Evolutionary conservation across 2,329 filamentous ascomycete species (phyloP).

Genomic region (Colletotrichum cuscutae): DNA sequence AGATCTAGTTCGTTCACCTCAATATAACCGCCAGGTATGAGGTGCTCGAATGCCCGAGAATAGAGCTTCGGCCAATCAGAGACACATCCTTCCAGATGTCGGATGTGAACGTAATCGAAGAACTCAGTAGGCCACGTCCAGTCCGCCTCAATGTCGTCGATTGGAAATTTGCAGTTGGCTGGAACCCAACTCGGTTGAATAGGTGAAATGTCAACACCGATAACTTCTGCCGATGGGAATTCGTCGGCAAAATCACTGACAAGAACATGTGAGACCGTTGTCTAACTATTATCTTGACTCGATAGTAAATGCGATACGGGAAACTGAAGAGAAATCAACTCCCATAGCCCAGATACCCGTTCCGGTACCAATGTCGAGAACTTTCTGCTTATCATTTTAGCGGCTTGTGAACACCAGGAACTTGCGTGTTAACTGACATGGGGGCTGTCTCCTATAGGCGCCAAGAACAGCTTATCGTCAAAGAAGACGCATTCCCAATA

Average conservation of each 20-base stretch:
- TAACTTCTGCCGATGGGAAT: slow-evolving; percentile 51
- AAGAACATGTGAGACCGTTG: not conserved
- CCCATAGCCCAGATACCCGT: not conserved
- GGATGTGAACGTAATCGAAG: slow-evolving; percentile 70
- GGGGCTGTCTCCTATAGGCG: not conserved
- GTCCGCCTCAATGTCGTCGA: slow-evolving; percentile 46
- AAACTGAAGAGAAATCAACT: no score
- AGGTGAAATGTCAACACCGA: slow-evolving; percentile 65
- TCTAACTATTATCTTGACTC: not conserved
- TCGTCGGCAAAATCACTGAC: not conserved
- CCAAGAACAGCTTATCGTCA: not conserved
- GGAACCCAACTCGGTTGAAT: slow-evolving; percentile 65
- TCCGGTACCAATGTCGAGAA: not conserved
- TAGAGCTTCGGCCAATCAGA: slow-evolving; percentile 63
- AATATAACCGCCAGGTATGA: slow-evolving; percentile 47
- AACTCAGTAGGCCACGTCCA: slow-evolving; percentile 59
- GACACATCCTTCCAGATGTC: slow-evolving; percentile 63
- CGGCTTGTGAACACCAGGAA: not conserved
- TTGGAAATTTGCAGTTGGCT: slow-evolving; percentile 48
- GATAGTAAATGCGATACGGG: no score
- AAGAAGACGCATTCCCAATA: not conserved
- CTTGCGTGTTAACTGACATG: not conserved
- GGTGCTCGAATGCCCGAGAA: slow-evolving; percentile 53
- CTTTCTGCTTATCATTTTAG: not conserved
- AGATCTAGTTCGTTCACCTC: slow-evolving; percentile 44